Base-by-base conservation (phyloP, 1,284 basidiomycete species). In the Porogramme epimiltina region DNA sequence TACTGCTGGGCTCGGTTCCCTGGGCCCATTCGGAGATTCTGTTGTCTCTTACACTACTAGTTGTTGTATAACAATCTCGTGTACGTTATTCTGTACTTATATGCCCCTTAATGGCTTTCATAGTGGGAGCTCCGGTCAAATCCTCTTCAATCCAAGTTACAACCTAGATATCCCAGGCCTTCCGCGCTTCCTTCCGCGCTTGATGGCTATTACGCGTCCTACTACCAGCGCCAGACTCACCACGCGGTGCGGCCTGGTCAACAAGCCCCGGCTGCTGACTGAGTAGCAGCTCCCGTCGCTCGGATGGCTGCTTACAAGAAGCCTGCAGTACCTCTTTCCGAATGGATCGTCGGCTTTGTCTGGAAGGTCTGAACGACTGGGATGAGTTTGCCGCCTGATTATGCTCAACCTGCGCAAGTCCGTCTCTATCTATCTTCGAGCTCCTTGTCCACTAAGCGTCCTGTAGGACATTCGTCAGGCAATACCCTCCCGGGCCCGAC, bases 291-390 rank as follows among this genome's bases (percentile, higher is more conserved):
- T n/a, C 74, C 82, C 11, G 73, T 75, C 52, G 77, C 83, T 42
- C n/a, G n/a, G n/a, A 80, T 78, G n/a, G 63, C 72, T 18, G 71
- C 77, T 16, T 89, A 89, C 71, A 84, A 80, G 73, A 85, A 81
- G 59, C 73, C 91, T 16, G 82, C 85, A 0, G 86, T 87, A 40
- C 87, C 89, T 10, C 73, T 91, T 54, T 80, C 89, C 3, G 84
- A 87, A 52, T 91, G 89, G 89, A 72, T 90, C 37, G 82, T 87
- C 37, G 77, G 75, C 48, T 91, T 85, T 64, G 81, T 89, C 10
- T 91, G 89, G 89, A 89, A 87, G 65, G 81, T 82, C 42, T 89
- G 89, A 64, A 86, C 84, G 19, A 84, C 82, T 19, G 83, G 81
- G 44, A 73, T 83, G 53, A 77, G 77, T 59, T 70, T 90, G 40